Conservation (phyloP, 2,329 filamentous ascomycete species). For the Chlorencoelia australis region DNA sequence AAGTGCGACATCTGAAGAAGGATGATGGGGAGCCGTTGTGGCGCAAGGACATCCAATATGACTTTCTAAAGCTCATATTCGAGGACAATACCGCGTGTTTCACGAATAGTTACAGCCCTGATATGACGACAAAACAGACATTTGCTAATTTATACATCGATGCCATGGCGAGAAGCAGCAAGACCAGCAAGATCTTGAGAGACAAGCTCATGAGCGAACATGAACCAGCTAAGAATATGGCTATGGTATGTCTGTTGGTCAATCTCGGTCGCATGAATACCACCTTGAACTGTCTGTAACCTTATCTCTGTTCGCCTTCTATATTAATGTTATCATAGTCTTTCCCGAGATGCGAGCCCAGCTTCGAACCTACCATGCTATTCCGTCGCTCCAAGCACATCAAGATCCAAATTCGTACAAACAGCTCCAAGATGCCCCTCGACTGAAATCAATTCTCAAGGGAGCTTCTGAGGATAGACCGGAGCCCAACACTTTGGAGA, state of each 20-base stretch:
- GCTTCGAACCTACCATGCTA: constrained; percentile 93
- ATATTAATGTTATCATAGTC: constrained; percentile 45
- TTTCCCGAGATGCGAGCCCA: constrained; percentile 99
- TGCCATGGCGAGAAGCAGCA: constrained; percentile 96
- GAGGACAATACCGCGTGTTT: constrained; percentile 68
- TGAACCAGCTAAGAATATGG: constrained; percentile 92
- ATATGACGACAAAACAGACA: constrained; percentile 50
- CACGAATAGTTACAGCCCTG: constrained; percentile 75
- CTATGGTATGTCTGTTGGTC: constrained; percentile 95
- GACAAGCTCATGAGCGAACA: constrained; percentile 92
- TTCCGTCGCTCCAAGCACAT: constrained; percentile 88
- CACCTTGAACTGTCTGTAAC: constrained; percentile 76
- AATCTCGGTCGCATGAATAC: constrained; percentile 99
- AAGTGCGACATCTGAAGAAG: constrained; percentile 79
- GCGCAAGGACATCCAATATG: constrained; percentile 81
- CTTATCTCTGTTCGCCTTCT: constrained; percentile 3
- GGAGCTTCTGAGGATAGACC: constrained; percentile 85
- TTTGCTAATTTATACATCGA: constrained; percentile 98
- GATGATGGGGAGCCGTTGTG: constrained; percentile 81
- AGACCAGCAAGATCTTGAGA: constrained; percentile 96
- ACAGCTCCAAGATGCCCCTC: constrained; percentile 89
- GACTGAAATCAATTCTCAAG: constrained; percentile 94
- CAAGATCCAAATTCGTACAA: constrained; percentile 96
- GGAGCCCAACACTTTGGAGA: constrained; percentile 75
- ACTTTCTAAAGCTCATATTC: constrained; percentile 73